Percentiles rank a stretch among this genome's conserved stretches.
Conservation (phyloP, 768 basidiomycete species). For the Xerocomus spinulosus region DNA sequence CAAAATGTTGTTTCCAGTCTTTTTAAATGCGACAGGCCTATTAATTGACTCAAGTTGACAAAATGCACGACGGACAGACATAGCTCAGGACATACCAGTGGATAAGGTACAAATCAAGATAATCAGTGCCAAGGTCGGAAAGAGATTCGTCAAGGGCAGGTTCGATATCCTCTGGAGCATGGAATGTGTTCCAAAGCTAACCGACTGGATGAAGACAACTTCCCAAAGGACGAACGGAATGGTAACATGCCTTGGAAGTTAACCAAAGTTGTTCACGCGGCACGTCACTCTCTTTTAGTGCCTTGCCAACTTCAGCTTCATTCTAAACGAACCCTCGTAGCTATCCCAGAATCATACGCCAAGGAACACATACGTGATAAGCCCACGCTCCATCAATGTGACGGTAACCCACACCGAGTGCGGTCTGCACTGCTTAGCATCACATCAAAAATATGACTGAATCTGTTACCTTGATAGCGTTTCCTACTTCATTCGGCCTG, state of each 20-base stretch:
- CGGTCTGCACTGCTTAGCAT: constrained; percentile 35
- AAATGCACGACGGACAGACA: neutral
- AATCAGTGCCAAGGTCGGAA: constrained; percentile 54
- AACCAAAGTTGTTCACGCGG: constrained; percentile 64
- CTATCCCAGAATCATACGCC: neutral
- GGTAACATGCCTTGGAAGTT: constrained; percentile 47
- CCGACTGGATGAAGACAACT: neutral
- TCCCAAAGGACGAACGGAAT: neutral
- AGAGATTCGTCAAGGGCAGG: constrained; percentile 62
- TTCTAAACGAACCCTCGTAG: constrained; percentile 39
- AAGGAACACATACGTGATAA: constrained; percentile 45
- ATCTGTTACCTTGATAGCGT: constrained; percentile 54
- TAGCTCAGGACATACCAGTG: constrained; percentile 58
- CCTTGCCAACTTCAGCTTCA: constrained; percentile 64
- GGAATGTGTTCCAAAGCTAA: constrained; percentile 75
- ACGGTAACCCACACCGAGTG: constrained; percentile 58
- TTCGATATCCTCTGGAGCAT: constrained; percentile 70
- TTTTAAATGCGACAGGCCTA: constrained; percentile 68
- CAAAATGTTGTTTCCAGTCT: constrained; percentile 44
- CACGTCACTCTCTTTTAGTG: constrained; percentile 53
- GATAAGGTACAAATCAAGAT: constrained; percentile 78
- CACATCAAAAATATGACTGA: too few species aligned
- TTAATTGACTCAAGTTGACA: neutral
- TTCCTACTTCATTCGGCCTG: constrained; percentile 52
- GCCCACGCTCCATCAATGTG: constrained; percentile 75